These are phyloP conservation scores for Chaetomium tenue DNA, from an alignment of 495 filamentous ascomycete species.

Conservation along the genomic window DNA sequence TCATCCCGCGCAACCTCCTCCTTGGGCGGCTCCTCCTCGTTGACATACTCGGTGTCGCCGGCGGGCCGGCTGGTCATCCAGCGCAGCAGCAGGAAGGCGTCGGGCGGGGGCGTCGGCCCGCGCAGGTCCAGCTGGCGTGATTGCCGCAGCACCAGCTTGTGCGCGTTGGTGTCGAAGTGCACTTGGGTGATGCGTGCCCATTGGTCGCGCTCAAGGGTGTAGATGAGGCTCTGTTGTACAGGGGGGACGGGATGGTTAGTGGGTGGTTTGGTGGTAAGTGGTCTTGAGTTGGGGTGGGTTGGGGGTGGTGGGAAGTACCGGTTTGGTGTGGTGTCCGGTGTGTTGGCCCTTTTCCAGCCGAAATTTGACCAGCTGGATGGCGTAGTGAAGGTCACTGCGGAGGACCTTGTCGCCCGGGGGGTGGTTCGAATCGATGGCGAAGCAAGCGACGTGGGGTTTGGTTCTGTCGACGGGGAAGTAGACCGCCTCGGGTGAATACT, in stretches of 20 bases:
- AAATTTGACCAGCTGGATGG: neutral
- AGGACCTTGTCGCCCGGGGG: neutral
- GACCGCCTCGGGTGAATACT: neutral
- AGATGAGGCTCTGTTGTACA: neutral
- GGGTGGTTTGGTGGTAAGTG: too few relatives aligned
- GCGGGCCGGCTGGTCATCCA: slow-evolving; percentile 7
- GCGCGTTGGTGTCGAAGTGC: slow-evolving; percentile 1
- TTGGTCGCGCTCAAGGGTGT: neutral
- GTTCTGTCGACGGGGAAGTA: slow-evolving; percentile 5
- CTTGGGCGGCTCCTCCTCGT: neutral
- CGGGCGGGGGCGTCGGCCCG: neutral
- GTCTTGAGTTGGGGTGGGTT: neutral
- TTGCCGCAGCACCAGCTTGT: slow-evolving; percentile 12
- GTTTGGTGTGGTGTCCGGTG: slow-evolving; percentile 11
- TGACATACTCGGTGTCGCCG: slow-evolving; percentile 7
- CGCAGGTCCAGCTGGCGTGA: slow-evolving; percentile 6
- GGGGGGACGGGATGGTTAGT: neutral
- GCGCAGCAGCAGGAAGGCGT: slow-evolving; percentile 6
- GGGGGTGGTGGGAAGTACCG: neutral
- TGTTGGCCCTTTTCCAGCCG: neutral
- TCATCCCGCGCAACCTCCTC: neutral
- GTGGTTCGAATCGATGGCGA: neutral
- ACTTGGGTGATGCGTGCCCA: slow-evolving; percentile 6
- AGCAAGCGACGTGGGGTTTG: neutral
- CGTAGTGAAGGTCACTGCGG: slow-evolving; percentile 2